These are phyloP conservation scores for Hanseniaspora lindneri DNA, from an alignment of 805 yeast genomes.

Conservation along the genomic window DNA sequence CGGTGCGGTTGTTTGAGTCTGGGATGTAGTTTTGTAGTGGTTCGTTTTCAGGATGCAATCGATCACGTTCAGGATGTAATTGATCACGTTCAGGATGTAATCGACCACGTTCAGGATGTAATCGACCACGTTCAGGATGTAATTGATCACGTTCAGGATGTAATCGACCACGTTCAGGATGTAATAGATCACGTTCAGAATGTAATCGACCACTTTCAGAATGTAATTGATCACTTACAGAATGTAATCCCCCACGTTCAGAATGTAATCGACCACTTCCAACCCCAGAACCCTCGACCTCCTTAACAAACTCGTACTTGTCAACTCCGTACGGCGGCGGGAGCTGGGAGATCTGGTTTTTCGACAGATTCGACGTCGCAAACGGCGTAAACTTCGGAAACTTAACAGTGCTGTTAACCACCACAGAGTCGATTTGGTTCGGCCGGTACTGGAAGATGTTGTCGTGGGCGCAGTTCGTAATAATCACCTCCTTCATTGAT, in stretches of 20 bases:
- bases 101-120: too few relatives aligned
- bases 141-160: too few relatives aligned
- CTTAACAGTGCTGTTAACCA: conserved; percentile 22
- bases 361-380: conserved; percentile 3
- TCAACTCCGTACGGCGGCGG: conserved; percentile 30
- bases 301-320: conserved; percentile 16
- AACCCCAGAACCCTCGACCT: background rate
- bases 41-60: background rate
- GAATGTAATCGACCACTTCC: too few relatives aligned
- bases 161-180: too few relatives aligned
- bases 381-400: conserved; percentile 25
- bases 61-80: too few relatives aligned
- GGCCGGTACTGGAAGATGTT: conserved; percentile 47
- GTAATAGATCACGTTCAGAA: too few relatives aligned
- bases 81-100: too few relatives aligned
- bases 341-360: conserved; percentile 14
- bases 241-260: too few relatives aligned
- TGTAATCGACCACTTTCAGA: too few relatives aligned
- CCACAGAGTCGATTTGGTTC: conserved; percentile 23
- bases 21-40: conserved; percentile 3
- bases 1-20: conserved; percentile 3
- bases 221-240: too few relatives aligned
- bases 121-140: too few relatives aligned
- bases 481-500: conserved; percentile 49
- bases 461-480: conserved; percentile 42